phyloP scores from a whole-genome alignment of 2,329 filamentous ascomycete genomes.

The Drechslerella coelobrocha region DNA sequence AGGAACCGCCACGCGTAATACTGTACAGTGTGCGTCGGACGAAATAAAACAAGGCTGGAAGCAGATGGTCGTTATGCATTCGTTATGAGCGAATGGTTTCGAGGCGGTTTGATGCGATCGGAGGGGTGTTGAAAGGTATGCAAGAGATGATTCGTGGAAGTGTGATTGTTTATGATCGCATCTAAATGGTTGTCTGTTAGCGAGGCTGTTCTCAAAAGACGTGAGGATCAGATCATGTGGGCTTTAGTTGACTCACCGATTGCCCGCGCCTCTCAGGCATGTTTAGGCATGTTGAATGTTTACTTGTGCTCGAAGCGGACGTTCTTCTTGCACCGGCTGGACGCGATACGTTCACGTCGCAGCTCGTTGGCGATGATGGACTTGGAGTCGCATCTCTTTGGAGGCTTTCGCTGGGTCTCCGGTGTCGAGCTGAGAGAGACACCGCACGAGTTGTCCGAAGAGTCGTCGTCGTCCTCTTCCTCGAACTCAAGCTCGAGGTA shows the following conservation, averaged over 20 bases:
- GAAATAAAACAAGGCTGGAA: no score
- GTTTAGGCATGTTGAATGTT: slow-evolving; percentile 7
- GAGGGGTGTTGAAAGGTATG: slow-evolving; percentile 24
- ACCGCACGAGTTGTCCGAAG: slow-evolving; percentile 44
- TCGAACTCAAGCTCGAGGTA: slow-evolving; percentile 49
- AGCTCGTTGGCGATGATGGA: slow-evolving; percentile 50
- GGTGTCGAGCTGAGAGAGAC: slow-evolving; percentile 43
- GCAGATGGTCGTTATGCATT: slow-evolving; percentile 46
- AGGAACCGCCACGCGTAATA: slow-evolving; percentile 50
- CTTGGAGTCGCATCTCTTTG: slow-evolving; percentile 49
- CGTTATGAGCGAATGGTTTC: slow-evolving; percentile 37
- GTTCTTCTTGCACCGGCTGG: slow-evolving; percentile 42
- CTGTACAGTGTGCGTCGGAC: slow-evolving; percentile 35
- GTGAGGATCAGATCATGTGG: slow-evolving; percentile 9
- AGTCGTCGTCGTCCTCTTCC: slow-evolving; percentile 46
- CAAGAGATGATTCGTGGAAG: background rate
- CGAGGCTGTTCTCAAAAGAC: slow-evolving; percentile 7
- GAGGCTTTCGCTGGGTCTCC: slow-evolving; percentile 45
- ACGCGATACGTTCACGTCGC: slow-evolving; percentile 43
- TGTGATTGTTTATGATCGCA: slow-evolving; percentile 37
- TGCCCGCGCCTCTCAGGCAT: slow-evolving; percentile 27
- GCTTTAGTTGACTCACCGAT: slow-evolving; percentile 49
- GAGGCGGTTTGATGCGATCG: slow-evolving; percentile 34
- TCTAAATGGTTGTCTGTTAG: slow-evolving; percentile 32
- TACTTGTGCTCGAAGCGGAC: slow-evolving; percentile 50